A percentile compares a stretch with the other conserved stretches of the same genome.
phyloP scores from a whole-genome alignment of 768 basidiomycete species.

The Serendipita sp. region DNA sequence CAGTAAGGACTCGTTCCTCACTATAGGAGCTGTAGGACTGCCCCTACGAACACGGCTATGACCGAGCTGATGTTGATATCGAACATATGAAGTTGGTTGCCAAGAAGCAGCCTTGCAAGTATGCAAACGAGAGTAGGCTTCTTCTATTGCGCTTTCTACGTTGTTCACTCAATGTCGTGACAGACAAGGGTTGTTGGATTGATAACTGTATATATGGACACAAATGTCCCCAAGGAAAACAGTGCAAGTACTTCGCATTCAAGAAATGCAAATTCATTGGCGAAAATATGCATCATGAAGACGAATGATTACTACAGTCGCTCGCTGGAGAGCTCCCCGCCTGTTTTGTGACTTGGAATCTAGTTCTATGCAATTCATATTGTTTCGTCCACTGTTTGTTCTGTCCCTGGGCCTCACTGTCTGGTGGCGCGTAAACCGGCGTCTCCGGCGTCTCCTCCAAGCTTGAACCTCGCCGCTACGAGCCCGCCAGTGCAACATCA shows the following conservation, averaged over 20 bases:
- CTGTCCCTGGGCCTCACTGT: too few relatives aligned
- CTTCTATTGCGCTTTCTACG: neutral
- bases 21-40: neutral
- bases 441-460: too few relatives aligned
- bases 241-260: neutral
- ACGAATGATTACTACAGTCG: too few relatives aligned
- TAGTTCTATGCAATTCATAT: too few relatives aligned
- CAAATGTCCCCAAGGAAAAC: neutral
- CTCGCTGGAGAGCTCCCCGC: too few relatives aligned
- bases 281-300: neutral
- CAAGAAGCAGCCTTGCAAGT: neutral
- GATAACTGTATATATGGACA: conserved; percentile 2
- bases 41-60: neutral
- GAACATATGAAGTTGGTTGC: neutral
- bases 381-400: too few relatives aligned
- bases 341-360: too few relatives aligned
- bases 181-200: neutral
- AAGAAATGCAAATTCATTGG: neutral
- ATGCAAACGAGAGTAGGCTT: neutral
- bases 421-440: too few relatives aligned
- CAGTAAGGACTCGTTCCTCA: too few relatives aligned
- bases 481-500: neutral
- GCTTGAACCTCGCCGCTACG: too few relatives aligned
- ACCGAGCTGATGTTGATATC: neutral
- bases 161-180: neutral